A percentile compares a stretch with the other conserved stretches of the same genome.
phyloP scores from a whole-genome alignment of 2,329 filamentous ascomycete genomes.

The Cladophialophora chaetospira region DNA sequence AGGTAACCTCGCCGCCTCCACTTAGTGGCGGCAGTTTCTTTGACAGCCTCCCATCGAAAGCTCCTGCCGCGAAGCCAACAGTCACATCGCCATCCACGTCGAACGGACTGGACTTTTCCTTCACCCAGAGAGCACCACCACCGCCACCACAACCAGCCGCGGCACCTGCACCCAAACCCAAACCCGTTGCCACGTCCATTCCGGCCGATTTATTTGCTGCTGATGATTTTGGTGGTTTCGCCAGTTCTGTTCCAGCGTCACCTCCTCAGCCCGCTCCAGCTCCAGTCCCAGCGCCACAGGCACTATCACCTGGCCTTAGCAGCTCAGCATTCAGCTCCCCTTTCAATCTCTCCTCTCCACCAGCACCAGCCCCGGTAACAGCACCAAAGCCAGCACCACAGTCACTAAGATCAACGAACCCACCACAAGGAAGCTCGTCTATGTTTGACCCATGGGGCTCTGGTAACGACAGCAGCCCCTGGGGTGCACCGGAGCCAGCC shows the following conservation, averaged over 20 bases:
- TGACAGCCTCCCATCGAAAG: conserved; percentile 65
- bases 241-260: conserved; percentile 29
- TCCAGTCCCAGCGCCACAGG: conserved; percentile 34
- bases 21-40: conserved; percentile 81
- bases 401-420: conserved; percentile 39
- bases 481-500: conserved; percentile 66
- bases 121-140: conserved; percentile 59
- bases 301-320: conserved; percentile 33
- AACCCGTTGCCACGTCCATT: conserved; percentile 49
- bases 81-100: conserved; percentile 53
- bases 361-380: conserved; percentile 43
- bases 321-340: conserved; percentile 60
- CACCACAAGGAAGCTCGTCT: conserved; percentile 37
- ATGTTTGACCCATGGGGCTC: conserved; percentile 76
- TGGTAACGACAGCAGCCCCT: conserved; percentile 65
- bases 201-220: conserved; percentile 32
- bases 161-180: conserved; percentile 48
- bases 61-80: conserved; percentile 47
- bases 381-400: conserved; percentile 38
- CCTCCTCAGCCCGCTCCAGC: conserved; percentile 39
- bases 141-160: conserved; percentile 43
- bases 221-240: conserved; percentile 34
- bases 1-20: conserved; percentile 52
- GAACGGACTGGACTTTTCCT: conserved; percentile 66
- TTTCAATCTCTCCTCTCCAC: conserved; percentile 73